These are phyloP conservation scores for Arachnomyces sp. DNA, from an alignment of 2,329 filamentous ascomycete species.

Conservation along the genomic window DNA sequence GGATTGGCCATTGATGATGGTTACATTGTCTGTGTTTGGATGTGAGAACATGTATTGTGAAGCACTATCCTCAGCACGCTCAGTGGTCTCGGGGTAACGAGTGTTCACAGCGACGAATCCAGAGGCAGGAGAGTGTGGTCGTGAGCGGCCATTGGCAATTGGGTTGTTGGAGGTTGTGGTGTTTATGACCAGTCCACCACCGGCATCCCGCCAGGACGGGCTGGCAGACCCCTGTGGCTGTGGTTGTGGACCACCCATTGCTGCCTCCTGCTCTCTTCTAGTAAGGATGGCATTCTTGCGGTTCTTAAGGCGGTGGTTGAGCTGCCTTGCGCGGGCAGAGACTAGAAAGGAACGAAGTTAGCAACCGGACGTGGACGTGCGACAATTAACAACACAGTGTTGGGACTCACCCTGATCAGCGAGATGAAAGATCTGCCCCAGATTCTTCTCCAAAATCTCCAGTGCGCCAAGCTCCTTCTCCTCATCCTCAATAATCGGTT, in stretches of 20 bases:
- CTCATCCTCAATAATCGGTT: conserved; percentile 78
- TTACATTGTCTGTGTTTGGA: conserved; percentile 37
- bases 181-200: conserved; percentile 10
- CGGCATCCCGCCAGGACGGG: conserved; percentile 31
- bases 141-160: conserved; percentile 20
- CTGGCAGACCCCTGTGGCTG: conserved; percentile 27
- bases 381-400: not conserved
- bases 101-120: conserved; percentile 55
- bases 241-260: conserved; percentile 4
- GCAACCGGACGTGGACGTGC: not conserved
- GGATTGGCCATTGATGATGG: conserved; percentile 40
- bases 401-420: conserved; percentile 60
- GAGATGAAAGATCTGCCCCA: conserved; percentile 67
- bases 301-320: conserved; percentile 71
- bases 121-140: conserved; percentile 37
- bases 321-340: conserved; percentile 62
- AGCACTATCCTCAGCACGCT: conserved; percentile 25
- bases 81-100: conserved; percentile 33
- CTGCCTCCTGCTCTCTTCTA: conserved; percentile 44
- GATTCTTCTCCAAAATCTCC: conserved; percentile 71
- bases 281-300: conserved; percentile 64
- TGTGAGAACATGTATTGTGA: conserved; percentile 34
- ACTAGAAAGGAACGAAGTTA: conserved; percentile 35
- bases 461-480: conserved; percentile 74
- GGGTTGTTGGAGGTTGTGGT: conserved; percentile 19